Percentiles rank a stretch among this genome's conserved stretches.
Evolutionary conservation across 345 rosid species (phyloP).

Genomic region (Fremontodendron californicum): DNA sequence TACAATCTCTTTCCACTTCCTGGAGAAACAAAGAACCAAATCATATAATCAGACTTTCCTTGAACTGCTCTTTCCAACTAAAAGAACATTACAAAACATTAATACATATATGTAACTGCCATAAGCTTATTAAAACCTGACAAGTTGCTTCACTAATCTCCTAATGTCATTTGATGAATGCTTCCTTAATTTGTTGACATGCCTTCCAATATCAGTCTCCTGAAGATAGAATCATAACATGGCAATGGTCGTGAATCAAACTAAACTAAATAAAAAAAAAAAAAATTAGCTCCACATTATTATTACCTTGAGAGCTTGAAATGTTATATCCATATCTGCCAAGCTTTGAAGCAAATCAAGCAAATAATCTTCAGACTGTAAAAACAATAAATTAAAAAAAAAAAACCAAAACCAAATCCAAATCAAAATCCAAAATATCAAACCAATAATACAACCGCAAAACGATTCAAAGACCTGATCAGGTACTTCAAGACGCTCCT

Average conservation of each 20-base stretch:
- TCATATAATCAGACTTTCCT: not conserved
- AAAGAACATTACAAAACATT: not conserved
- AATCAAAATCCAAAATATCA: slow-evolving; percentile 17
- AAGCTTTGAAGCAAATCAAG: too few relatives aligned
- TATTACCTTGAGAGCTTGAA: slow-evolving; percentile 76
- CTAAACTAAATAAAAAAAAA: not conserved
- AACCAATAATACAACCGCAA: slow-evolving; percentile 6
- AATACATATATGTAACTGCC: not conserved
- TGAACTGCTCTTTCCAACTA: not conserved
- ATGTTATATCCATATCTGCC: slow-evolving; percentile 95
- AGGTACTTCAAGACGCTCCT: too few relatives aligned
- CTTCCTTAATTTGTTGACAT: slow-evolving; percentile 53
- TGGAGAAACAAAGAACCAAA: too few relatives aligned
- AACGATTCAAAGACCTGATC: too few relatives aligned
- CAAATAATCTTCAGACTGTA: slow-evolving; percentile 78
- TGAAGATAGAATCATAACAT: too few relatives aligned
- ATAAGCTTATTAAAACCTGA: too few relatives aligned
- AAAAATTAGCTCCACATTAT: slow-evolving; percentile 21
- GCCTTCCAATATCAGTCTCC: too few relatives aligned
- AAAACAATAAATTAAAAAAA: slow-evolving; percentile 18
- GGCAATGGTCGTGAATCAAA: slow-evolving; percentile 3
- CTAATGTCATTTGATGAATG: slow-evolving; percentile 52
- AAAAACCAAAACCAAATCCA: slow-evolving; percentile 12
- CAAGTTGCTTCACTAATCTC: slow-evolving; percentile 65
- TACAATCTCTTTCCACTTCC: too few relatives aligned